Conservation (phyloP, 163 green algal species). For the Coccomyxa subellipsoidea region DNA sequence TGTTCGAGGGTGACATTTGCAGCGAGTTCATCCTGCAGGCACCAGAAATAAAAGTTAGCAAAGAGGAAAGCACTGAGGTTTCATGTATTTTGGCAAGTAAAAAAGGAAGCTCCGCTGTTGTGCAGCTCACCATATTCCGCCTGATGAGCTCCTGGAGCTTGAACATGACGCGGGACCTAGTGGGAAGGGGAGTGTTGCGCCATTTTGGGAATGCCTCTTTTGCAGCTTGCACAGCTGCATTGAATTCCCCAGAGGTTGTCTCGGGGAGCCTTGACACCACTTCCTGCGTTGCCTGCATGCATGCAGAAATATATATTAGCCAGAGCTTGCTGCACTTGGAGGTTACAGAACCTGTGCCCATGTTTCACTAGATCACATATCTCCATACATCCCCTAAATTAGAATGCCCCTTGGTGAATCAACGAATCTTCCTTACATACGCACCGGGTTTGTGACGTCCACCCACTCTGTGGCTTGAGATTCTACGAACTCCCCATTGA, state of each 20-base stretch:
- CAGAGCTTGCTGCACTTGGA: not conserved
- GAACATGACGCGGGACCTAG: constrained; percentile 79
- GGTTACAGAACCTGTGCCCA: too few relatives aligned
- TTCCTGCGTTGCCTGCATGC: constrained; percentile 76
- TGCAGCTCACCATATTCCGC: constrained; percentile 65
- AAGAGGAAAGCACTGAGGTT: not conserved
- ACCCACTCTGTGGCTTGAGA: constrained; percentile 66
- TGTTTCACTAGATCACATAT: too few relatives aligned
- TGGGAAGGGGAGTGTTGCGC: constrained; percentile 68
- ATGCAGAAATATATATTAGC: not conserved
- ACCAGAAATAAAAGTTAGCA: not conserved
- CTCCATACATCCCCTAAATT: too few relatives aligned
- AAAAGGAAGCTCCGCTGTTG: not conserved
- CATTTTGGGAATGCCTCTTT: constrained; percentile 80
- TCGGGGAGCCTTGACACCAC: constrained; percentile 75
- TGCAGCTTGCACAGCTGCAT: constrained; percentile 76
- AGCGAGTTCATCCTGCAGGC: constrained; percentile 82
- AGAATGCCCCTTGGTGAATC: too few relatives aligned
- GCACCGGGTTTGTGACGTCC: constrained; percentile 79
- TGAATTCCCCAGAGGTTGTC: constrained; percentile 79
- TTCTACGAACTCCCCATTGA: constrained; percentile 78
- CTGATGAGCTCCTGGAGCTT: constrained; percentile 86
- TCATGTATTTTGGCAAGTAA: not conserved
- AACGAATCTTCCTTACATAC: too few relatives aligned
- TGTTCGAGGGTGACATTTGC: constrained; percentile 85